Conservation (phyloP, 306 rosid species). For the Nissolia schottii region DNA sequence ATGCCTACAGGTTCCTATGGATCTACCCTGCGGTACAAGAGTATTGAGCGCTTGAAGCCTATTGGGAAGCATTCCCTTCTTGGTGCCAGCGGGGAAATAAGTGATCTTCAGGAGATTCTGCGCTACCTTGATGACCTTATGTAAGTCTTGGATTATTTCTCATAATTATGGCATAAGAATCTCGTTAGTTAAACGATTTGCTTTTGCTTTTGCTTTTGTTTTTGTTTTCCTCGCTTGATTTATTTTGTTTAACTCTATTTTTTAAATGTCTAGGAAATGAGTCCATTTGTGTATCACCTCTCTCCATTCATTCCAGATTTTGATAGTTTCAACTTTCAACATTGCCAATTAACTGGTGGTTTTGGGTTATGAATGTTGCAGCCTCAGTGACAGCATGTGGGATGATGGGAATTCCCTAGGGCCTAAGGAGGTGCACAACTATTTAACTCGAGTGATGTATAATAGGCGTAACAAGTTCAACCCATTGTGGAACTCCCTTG, state of each 20-base stretch:
- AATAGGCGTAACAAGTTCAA: slow-evolving; percentile 50
- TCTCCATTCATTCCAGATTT: background rate
- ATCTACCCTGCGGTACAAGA: slow-evolving; percentile 89
- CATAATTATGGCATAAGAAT: background rate
- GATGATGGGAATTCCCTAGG: slow-evolving; percentile 50
- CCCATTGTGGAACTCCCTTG: slow-evolving; percentile 48
- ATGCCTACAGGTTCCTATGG: slow-evolving; percentile 77
- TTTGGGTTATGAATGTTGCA: slow-evolving; percentile 35
- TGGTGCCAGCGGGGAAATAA: slow-evolving; percentile 93
- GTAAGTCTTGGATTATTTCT: slow-evolving; percentile 37
- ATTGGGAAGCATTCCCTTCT: slow-evolving; percentile 87
- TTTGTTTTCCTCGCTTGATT: background rate
- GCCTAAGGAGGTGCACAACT: slow-evolving; percentile 51
- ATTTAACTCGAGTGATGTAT: slow-evolving; percentile 44
- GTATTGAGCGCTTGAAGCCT: slow-evolving; percentile 77
- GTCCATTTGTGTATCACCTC: background rate
- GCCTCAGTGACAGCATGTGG: slow-evolving; percentile 83
- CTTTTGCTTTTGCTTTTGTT: background rate
- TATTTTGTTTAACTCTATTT: background rate
- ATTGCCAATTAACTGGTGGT: slow-evolving; percentile 4
- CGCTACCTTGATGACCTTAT: slow-evolving; percentile 78
- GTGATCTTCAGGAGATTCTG: slow-evolving; percentile 88
- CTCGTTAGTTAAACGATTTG: background rate
- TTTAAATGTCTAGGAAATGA: background rate
- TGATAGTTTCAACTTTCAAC: background rate